Evolutionary conservation across 208 protist genomes (phyloP), one percentile per base, ranked within the genome.

Genomic region (Leishmania amazonensis): DNA sequence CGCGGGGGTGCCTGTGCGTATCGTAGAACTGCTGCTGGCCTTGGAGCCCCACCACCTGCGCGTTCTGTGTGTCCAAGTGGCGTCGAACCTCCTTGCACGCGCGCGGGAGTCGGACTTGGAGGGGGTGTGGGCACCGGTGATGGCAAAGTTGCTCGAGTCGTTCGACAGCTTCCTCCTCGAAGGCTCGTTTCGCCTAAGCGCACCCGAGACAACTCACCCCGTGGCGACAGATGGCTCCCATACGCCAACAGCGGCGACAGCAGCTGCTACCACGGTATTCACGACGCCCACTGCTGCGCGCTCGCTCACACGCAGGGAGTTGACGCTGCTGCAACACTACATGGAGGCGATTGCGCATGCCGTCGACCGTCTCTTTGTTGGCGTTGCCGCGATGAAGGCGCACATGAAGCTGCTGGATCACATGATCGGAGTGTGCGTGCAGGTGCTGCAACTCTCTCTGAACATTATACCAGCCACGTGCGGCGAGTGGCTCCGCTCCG

Each of bases 41-140:
- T 75, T 94, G 31, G 81, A 83, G 60, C 81, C 84, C 45, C 72
- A 87, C 64, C 90, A 91, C 78, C 79, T 93, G 40, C 88, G 87
- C 5, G 73, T 90, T 72, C 68, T 93, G 78, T 91, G 90, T 67
- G 83, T 96, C 8, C 84, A 88, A 62, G 85, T 86, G 28, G 35
- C 91, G 17, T 86, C 79, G 45, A 85, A 87, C 72, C 83, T 94
- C 40, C 71, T 96, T 1, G 67, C 76, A 28, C 51, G 79, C 45
- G 79, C 81, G 21, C 71, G 76, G 8, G 57, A 81, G 57, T 64
- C 71, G 28, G 83, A 93, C 3, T 15, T 80, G 38, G 70, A 75
- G 62, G 67, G 75, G 3, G 60, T 88, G 45, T 82, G 83, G 75
- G 40, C 70, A 7, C 81, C 85, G 0, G 78, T 87, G 17, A 45